These are phyloP conservation scores for Populus nigra DNA, from an alignment of 345 rosid genomes.

Conservation along the genomic window DNA sequence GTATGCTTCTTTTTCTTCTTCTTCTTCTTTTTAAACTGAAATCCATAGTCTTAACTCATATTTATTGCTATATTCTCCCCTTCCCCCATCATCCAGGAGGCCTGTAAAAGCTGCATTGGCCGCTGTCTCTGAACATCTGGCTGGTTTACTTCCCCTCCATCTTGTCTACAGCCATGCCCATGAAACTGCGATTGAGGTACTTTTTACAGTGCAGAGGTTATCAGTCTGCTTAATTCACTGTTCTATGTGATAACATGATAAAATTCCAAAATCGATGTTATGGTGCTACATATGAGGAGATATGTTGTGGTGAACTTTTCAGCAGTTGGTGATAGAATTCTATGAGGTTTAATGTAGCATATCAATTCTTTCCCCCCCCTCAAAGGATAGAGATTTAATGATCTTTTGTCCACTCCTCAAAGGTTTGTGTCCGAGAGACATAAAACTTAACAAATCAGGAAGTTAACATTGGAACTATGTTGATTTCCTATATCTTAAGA, in stretches of 20 bases:
- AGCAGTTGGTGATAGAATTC: not conserved
- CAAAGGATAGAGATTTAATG: not conserved
- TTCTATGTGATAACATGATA: constrained; percentile 8
- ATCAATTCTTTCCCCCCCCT: not conserved
- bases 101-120: constrained; percentile 90
- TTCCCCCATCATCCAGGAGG: constrained; percentile 42
- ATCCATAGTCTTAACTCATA: not conserved
- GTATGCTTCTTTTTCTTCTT: not conserved
- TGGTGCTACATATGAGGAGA: not conserved
- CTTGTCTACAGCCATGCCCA: constrained; percentile 93
- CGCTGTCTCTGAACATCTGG: constrained; percentile 89
- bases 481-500: not conserved
- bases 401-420: not conserved
- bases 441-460: not conserved
- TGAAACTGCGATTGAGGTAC: constrained; percentile 94
- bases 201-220: not conserved
- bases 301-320: not conserved
- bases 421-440: not conserved
- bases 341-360: not conserved
- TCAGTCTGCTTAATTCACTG: not conserved
- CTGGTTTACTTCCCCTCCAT: constrained; percentile 97
- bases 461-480: not conserved
- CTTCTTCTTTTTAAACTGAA: not conserved
- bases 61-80: constrained; percentile 7
- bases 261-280: not conserved